Evolutionary conservation across 768 basidiomycete species (phyloP).

Genomic region (Mycena polygramma): DNA sequence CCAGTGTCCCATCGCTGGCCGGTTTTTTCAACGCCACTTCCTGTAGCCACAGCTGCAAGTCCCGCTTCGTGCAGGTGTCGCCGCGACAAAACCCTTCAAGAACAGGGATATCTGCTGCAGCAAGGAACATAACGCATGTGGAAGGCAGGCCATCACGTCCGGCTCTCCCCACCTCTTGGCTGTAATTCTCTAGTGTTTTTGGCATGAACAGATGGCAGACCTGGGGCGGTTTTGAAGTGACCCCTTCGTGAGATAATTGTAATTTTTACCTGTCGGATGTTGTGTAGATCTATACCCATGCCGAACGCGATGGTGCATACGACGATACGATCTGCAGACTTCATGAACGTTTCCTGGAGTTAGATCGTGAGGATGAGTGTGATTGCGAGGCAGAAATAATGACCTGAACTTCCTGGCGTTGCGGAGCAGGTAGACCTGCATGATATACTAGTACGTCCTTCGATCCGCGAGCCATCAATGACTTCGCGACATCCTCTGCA

Average conservation of each 20-base stretch:
- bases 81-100: constrained; percentile 64
- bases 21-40: constrained; percentile 52
- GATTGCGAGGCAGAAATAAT: constrained; percentile 1
- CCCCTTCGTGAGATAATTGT: not conserved
- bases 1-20: constrained; percentile 51
- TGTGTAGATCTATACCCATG: constrained; percentile 60
- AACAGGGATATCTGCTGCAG: constrained; percentile 56
- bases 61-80: constrained; percentile 57
- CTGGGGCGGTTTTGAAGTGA: constrained; percentile 31
- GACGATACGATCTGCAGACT: constrained; percentile 52
- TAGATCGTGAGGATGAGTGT: not conserved
- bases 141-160: constrained; percentile 58
- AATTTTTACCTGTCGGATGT: constrained; percentile 50
- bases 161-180: constrained; percentile 61
- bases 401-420: constrained; percentile 52
- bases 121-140: constrained; percentile 60
- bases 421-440: constrained; percentile 53
- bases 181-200: constrained; percentile 61
- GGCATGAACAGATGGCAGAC: constrained; percentile 58
- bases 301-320: constrained; percentile 62
- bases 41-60: constrained; percentile 56
- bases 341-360: constrained; percentile 51
- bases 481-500: constrained; percentile 51
- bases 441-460: constrained; percentile 52
- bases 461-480: constrained; percentile 47